These are phyloP conservation scores for Lentinula guzmanii DNA, from an alignment of 768 basidiomycete species.

Conservation along the genomic window DNA sequence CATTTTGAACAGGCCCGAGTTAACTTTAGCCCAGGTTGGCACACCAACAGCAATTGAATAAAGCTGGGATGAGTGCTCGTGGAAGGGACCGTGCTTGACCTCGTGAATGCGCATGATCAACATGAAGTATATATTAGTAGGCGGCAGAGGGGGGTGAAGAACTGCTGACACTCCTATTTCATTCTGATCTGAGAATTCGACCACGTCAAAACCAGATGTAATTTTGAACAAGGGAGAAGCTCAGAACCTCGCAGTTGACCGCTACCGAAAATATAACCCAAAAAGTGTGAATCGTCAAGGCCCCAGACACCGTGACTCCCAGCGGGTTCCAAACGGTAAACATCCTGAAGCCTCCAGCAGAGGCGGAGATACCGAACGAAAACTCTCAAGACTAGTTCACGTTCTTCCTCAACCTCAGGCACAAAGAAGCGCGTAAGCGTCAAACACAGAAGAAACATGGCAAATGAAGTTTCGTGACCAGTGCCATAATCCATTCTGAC, in stretches of 20 bases:
- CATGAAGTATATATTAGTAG: constrained; percentile 77
- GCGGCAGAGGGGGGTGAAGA: constrained; percentile 49
- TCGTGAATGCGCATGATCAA: constrained; percentile 71
- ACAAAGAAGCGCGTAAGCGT: constrained; percentile 63
- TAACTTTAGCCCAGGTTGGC: constrained; percentile 86
- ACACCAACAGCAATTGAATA: constrained; percentile 85
- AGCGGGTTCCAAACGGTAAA: constrained; percentile 89
- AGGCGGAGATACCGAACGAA: constrained; percentile 76
- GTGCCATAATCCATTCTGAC: constrained; percentile 94
- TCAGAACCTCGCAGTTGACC: constrained; percentile 73
- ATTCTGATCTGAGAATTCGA: constrained; percentile 43
- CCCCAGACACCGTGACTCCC: constrained; percentile 99
- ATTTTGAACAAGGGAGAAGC: neutral
- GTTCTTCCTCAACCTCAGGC: constrained; percentile 56
- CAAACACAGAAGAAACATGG: constrained; percentile 68
- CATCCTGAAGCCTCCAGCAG: constrained; percentile 82
- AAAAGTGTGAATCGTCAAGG: constrained; percentile 84
- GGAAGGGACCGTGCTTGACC: constrained; percentile 84
- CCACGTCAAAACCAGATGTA: constrained; percentile 10
- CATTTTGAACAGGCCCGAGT: constrained; percentile 91
- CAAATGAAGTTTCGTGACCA: constrained; percentile 91
- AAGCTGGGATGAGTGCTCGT: constrained; percentile 89
- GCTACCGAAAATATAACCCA: constrained; percentile 88
- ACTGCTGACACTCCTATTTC: constrained; percentile 60
- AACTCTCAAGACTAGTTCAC: constrained; percentile 49